phyloP scores from a whole-genome alignment of 2,329 filamentous ascomycete species.

The Cadophora sp. region DNA sequence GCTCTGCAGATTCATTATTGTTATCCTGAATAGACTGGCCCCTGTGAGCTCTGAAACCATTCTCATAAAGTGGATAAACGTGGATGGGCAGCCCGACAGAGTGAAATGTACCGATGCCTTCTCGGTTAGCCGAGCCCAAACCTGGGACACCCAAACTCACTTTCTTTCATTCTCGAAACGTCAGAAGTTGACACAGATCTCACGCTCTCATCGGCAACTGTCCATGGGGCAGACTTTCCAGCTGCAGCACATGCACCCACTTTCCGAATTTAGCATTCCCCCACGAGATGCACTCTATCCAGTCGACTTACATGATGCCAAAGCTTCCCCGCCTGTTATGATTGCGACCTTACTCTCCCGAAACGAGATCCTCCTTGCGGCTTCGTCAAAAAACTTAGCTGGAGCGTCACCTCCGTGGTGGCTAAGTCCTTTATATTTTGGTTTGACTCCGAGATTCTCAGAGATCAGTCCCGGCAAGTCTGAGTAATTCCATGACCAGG shows the following conservation, averaged over 20 bases:
- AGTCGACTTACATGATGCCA: constrained; percentile 59
- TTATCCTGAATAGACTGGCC: constrained; percentile 62
- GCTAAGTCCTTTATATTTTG: constrained; percentile 57
- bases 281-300: no score
- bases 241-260: constrained; percentile 60
- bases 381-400: constrained; percentile 67
- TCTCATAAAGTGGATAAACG: constrained; percentile 72
- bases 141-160: constrained; percentile 43
- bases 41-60: constrained; percentile 63
- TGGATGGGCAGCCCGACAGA: constrained; percentile 69
- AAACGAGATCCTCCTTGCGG: constrained; percentile 61
- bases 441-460: constrained; percentile 54
- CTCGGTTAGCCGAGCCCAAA: constrained; percentile 16
- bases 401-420: constrained; percentile 71
- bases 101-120: constrained; percentile 63
- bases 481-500: constrained; percentile 71
- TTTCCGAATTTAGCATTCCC: constrained; percentile 46
- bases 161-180: constrained; percentile 51
- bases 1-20: constrained; percentile 60
- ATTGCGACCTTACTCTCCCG: constrained; percentile 63
- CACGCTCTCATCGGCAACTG: constrained; percentile 53
- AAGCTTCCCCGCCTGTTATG: constrained; percentile 68
- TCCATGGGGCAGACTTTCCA: constrained; percentile 66
- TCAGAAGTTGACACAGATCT: constrained; percentile 58
- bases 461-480: constrained; percentile 63